These are phyloP conservation scores for Bothriochloa decipiens DNA, from an alignment of 176 grass and related monocot species.

Conservation along the genomic window DNA sequence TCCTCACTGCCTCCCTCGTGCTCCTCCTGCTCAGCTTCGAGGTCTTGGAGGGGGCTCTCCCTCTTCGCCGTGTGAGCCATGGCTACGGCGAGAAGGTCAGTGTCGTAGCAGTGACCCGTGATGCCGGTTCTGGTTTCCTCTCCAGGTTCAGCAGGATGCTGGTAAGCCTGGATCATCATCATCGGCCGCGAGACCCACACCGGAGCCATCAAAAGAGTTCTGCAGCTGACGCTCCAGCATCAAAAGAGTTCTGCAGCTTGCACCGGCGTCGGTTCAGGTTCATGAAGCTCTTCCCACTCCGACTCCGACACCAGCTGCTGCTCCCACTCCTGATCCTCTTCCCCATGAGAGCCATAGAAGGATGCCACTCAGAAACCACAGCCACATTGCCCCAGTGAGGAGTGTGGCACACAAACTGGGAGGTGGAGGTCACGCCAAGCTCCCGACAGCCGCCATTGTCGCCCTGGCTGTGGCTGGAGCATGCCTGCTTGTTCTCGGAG, in stretches of 20 bases:
- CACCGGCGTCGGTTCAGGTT: background rate
- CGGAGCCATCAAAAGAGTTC: background rate
- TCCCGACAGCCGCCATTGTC: background rate
- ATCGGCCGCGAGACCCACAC: background rate
- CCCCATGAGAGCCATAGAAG: background rate
- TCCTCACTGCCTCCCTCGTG: background rate
- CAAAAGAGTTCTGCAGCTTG: background rate
- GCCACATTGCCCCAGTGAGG: background rate
- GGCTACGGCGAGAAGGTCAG: background rate
- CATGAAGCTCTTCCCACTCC: background rate
- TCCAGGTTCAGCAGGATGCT: conserved; percentile 51
- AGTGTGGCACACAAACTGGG: background rate
- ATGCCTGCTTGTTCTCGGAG: conserved; percentile 32
- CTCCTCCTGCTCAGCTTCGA: conserved; percentile 38
- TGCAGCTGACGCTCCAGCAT: background rate
- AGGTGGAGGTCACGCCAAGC: conserved; percentile 8
- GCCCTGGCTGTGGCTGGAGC: conserved; percentile 30
- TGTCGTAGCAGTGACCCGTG: background rate
- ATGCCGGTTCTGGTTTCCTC: background rate
- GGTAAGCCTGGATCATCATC: conserved; percentile 27
- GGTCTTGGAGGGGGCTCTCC: conserved; percentile 17
- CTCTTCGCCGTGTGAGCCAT: background rate
- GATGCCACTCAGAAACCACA: conserved; percentile 14
- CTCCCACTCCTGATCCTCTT: conserved; percentile 14
- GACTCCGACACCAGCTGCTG: background rate